Evolutionary conservation across 352 stramenopile species (phyloP), one percentile per base, ranked within the genome.

Genomic region (Halophytophthora batemanensis): DNA sequence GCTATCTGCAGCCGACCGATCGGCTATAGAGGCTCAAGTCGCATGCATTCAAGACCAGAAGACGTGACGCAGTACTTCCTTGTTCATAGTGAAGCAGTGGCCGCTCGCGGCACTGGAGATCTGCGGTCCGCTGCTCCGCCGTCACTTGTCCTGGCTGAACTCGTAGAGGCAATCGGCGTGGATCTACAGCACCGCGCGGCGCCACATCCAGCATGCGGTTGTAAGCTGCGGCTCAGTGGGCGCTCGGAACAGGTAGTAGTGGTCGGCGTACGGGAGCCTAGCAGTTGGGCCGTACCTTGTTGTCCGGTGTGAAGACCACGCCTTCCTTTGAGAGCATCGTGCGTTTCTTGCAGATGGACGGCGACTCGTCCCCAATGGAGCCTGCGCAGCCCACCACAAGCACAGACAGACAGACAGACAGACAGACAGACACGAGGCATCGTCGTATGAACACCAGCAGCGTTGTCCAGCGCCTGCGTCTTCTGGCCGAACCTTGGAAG

Each of bases 1-100:
- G 80, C 53, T 94, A 92, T 57, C 65, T 89, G 40, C 78, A 89
- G 41, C 76, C 71, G 10, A 85, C 64, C 11, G 80, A 90, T 64
- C 70, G 67, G 34, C 61, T 88, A 60, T 76, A 67, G 49, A n/a
- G n/a, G n/a, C n/a, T 51, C 34, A 34, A 12, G 7, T 46, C 10
- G 10, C n/a, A 54, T 25, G 50, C 3, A 33, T 35, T 45, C 17
- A 50, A 59, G 21, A 35, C 49, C 21, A 39, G 15, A 19, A 10
- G 31, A 18, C 47, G 17, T 25, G 28, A 31, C 25, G 25, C 25
- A 31, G 25, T 31, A 35, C 12, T 45, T 25, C n/a, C 29, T 48
- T 34, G 8, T 25, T 42, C 25, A 31, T 31, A 41, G 22, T 19
- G 8, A 28, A 28, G n/a, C n/a, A n/a, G n/a, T n/a, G n/a, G n/a